Percentiles rank a stretch among this genome's conserved stretches.
Evolutionary conservation across 192 early-diverging fungal species (phyloP).

Genomic region (Lunasporangiospora selenospora): DNA sequence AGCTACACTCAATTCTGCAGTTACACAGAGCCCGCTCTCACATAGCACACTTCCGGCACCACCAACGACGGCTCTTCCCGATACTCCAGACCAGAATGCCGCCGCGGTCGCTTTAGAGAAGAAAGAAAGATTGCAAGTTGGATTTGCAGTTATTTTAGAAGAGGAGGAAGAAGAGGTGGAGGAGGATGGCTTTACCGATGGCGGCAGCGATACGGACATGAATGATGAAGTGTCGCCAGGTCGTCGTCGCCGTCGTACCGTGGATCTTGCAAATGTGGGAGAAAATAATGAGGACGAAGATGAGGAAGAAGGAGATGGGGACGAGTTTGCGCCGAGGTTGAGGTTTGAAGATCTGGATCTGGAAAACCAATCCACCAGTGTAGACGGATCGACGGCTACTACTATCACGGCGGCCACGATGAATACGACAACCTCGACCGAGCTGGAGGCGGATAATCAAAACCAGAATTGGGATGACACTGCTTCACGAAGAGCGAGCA

Average conservation of each 20-base stretch:
- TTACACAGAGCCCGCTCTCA: neutral
- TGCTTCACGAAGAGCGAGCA: constrained; percentile 11
- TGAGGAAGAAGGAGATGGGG: constrained; percentile 27
- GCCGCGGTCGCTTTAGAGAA: neutral
- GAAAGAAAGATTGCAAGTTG: neutral
- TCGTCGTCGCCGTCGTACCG: constrained; percentile 6
- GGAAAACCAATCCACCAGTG: too few species aligned
- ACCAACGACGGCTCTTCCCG: constrained; percentile 30
- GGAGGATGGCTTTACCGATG: neutral
- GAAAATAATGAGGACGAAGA: constrained; percentile 22
- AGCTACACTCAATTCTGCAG: too few species aligned
- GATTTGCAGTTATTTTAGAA: too few species aligned
- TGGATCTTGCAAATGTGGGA: constrained; percentile 26
- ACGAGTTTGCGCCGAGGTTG: constrained; percentile 19
- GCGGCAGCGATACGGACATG: neutral
- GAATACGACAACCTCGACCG: too few species aligned
- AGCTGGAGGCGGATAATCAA: constrained; percentile 7
- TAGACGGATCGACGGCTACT: too few species aligned
- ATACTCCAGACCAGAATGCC: constrained; percentile 7
- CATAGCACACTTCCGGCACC: constrained; percentile 24
- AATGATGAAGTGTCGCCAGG: neutral
- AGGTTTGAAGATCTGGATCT: constrained; percentile 27
- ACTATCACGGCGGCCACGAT: too few species aligned
- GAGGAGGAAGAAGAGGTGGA: too few species aligned
- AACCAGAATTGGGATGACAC: constrained; percentile 10